Percentiles rank a stretch among this genome's conserved stretches.
Evolutionary conservation across 495 filamentous ascomycete genomes (phyloP).

Genomic region (Viridothelium virens): DNA sequence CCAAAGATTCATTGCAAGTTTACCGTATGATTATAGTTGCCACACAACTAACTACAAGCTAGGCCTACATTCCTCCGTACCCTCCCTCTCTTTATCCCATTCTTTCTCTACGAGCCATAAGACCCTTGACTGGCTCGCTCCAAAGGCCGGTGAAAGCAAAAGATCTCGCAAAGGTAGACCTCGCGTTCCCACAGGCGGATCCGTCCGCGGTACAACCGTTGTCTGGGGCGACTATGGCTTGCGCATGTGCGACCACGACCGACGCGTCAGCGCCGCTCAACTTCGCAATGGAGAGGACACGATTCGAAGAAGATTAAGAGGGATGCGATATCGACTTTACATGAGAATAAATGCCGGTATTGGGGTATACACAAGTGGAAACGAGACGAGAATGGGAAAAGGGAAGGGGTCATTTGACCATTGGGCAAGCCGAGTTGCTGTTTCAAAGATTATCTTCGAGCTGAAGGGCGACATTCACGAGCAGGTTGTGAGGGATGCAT

Average conservation of each 20-base stretch:
- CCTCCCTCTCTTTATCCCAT: conserved; percentile 33
- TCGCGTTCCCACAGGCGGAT: conserved; percentile 83
- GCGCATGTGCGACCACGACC: conserved; percentile 88
- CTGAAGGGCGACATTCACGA: conserved; percentile 88
- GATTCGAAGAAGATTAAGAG: conserved; percentile 78
- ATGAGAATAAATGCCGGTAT: conserved; percentile 84
- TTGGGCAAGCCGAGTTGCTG: conserved; percentile 81
- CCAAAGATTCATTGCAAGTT: neutral
- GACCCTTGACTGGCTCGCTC: conserved; percentile 67
- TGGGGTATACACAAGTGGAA: conserved; percentile 89
- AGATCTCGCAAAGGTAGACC: conserved; percentile 88
- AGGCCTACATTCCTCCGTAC: conserved; percentile 23
- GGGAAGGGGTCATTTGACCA: conserved; percentile 96
- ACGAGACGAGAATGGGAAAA: conserved; percentile 96
- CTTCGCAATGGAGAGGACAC: conserved; percentile 86
- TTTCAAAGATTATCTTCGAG: conserved; percentile 86
- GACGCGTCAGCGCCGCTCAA: conserved; percentile 77
- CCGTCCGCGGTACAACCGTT: conserved; percentile 84
- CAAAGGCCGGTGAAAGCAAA: conserved; percentile 61
- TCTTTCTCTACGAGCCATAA: conserved; percentile 67
- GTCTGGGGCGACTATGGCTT: conserved; percentile 95
- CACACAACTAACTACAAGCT: neutral
- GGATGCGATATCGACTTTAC: conserved; percentile 87
- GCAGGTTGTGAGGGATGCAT: conserved; percentile 86
- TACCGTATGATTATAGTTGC: neutral